Percentiles rank a stretch among this genome's conserved stretches.
Conservation (phyloP, 768 basidiomycete species). For the Xerocomellus dryophilus region DNA sequence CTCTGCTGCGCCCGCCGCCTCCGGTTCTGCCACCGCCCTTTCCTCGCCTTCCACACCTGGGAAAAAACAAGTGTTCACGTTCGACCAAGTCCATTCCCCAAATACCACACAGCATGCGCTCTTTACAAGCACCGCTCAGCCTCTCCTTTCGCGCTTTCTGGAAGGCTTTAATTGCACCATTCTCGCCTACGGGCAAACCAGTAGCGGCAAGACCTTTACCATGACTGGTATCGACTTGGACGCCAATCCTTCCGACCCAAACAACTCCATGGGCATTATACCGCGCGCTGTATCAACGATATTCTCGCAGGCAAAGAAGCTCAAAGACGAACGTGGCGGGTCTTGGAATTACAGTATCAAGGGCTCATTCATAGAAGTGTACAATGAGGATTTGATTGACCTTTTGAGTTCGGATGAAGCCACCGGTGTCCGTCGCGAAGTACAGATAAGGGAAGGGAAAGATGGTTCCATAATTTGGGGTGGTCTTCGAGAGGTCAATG, state of each 20-base stretch:
- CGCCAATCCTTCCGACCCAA: conserved; percentile 75
- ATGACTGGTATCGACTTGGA: conserved; percentile 97
- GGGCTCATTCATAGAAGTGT: conserved; percentile 95
- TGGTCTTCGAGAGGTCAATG: conserved; percentile 87
- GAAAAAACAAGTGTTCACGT: conserved; percentile 86
- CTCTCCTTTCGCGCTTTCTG: conserved; percentile 81
- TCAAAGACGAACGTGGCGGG: conserved; percentile 70
- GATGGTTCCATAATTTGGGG: conserved; percentile 97
- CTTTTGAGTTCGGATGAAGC: conserved; percentile 74
- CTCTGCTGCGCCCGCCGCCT: conserved; percentile 46
- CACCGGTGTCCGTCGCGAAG: conserved; percentile 68
- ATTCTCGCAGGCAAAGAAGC: conserved; percentile 72
- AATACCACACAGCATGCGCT: conserved; percentile 80
- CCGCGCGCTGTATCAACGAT: conserved; percentile 90
- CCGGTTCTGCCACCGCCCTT: conserved; percentile 49
- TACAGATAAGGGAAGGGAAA: conserved; percentile 96
- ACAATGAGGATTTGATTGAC: conserved; percentile 99
- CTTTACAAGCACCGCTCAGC: conserved; percentile 80
- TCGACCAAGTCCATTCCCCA: conserved; percentile 93
- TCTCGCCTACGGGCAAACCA: conserved; percentile 35
- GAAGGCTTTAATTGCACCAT: conserved; percentile 94
- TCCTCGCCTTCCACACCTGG: conserved; percentile 47
- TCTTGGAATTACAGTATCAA: conserved; percentile 79
- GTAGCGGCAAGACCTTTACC: conserved; percentile 56
- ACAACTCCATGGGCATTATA: conserved; percentile 90